phyloP scores from a whole-genome alignment of 768 basidiomycete genomes.

The Glaciozyma antarctica region DNA sequence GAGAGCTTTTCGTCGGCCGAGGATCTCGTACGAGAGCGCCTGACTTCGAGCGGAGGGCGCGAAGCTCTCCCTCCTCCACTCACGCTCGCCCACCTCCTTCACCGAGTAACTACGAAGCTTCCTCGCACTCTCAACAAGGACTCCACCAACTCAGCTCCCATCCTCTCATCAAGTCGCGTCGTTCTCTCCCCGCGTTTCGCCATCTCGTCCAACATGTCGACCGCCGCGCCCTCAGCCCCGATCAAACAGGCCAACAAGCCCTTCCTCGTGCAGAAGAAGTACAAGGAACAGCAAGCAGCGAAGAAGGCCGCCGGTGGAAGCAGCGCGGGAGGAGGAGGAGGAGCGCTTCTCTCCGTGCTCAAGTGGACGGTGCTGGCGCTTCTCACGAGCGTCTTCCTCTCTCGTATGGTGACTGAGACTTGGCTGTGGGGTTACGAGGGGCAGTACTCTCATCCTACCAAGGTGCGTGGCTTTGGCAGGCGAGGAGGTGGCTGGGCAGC shows the following conservation, averaged over 20 bases:
- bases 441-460: slow-evolving; percentile 50
- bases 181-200: not conserved
- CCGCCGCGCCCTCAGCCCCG: not conserved
- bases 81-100: too few species aligned
- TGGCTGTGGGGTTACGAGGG: slow-evolving; percentile 73
- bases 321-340: not conserved
- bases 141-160: too few species aligned
- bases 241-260: slow-evolving; percentile 71
- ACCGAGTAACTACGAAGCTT: too few species aligned
- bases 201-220: not conserved
- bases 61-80: too few species aligned
- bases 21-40: too few species aligned
- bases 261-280: slow-evolving; percentile 60
- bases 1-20: too few species aligned
- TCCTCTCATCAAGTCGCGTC: not conserved
- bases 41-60: too few species aligned
- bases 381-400: slow-evolving; percentile 46
- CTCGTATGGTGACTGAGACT: slow-evolving; percentile 74
- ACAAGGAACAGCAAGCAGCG: slow-evolving; percentile 52
- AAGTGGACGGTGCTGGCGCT: slow-evolving; percentile 11
- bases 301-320: slow-evolving; percentile 52
- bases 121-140: too few species aligned
- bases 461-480: slow-evolving; percentile 45
- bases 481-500: slow-evolving; percentile 30
- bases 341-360: not conserved